Evolutionary conservation across 2,329 filamentous ascomycete species (phyloP), one percentile per base, ranked within the genome.

Genomic region (Fusarium haematococcum): DNA sequence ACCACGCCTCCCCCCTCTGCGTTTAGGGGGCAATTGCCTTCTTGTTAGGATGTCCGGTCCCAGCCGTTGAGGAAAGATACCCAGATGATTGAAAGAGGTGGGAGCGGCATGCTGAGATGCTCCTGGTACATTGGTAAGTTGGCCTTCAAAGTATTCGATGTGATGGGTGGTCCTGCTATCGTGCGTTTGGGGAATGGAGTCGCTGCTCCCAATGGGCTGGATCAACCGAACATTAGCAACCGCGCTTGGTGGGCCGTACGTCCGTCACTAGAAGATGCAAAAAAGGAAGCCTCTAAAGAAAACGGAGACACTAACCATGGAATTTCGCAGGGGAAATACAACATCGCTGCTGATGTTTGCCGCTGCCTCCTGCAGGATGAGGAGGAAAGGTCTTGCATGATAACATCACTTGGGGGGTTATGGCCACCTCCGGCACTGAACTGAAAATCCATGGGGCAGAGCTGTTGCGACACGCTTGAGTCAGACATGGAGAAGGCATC

Each of bases 241-340:
- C 9, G 14, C 37, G 37, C 37, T 39, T 41, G 9, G 18, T n/a
- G 37, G 37, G 1, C 18, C 18, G 5, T n/a, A 6, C 0, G 11
- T 39, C 0, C 1, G 4, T n/a, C 1, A 4, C 4, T 2, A 18
- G 5, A n/a, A 39, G 6, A 39, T 6, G 37, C 4, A 41, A 1
- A 10, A 10, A 41, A n/a, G 0, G 5, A n/a, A 11, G 18, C 9
- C 3, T 41, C 7, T 5, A 4, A 41, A 5, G 9, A 18, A 41
- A 41, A 11, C 18, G 2, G 18, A 11, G 9, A n/a, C 11, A 20
- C 18, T n/a, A 3, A 41, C 37, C 18, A 3, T 6, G 18, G 4
- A 41, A 18, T 3, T 20, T 20, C 5, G 37, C 18, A 41, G 18
- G 37, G 37, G 37, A 41, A 11, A 41, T n/a, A 1, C 2, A 41